Percentiles rank a stretch among this genome's conserved stretches.
Conservation (phyloP, 352 stramenopile species). For the Phytophthora brassicae region DNA sequence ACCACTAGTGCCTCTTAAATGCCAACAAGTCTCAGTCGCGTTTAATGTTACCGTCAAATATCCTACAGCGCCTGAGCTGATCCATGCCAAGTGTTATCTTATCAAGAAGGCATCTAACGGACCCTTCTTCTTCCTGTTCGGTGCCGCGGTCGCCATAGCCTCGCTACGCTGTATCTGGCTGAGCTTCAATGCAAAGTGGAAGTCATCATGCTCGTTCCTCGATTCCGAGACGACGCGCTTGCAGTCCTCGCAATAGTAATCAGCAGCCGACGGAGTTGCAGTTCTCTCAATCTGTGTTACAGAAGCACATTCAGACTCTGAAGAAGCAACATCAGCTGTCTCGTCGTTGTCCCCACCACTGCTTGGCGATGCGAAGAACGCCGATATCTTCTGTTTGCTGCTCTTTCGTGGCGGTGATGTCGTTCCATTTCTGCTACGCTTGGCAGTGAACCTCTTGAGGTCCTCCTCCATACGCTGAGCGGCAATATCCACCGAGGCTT, state of each 20-base stretch:
- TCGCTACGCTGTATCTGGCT: constrained; percentile 31
- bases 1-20: no score
- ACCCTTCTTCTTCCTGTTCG: constrained; percentile 29
- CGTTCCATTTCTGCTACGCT: constrained; percentile 14
- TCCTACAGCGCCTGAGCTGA: no score
- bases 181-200: constrained; percentile 57
- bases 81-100: no score
- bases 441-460: constrained; percentile 26
- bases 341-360: neutral
- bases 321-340: neutral
- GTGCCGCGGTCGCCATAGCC: constrained; percentile 8
- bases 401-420: constrained; percentile 12
- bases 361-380: constrained; percentile 42
- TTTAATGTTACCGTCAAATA: no score
- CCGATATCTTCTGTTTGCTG: constrained; percentile 56
- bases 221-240: constrained; percentile 33
- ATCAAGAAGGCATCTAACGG: constrained; percentile 59
- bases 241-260: constrained; percentile 48
- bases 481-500: constrained; percentile 5
- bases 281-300: no score
- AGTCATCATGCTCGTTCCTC: constrained; percentile 53
- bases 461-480: constrained; percentile 28
- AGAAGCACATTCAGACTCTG: no score
- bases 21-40: no score
- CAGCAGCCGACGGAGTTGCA: neutral